A percentile compares a stretch with the other conserved stretches of the same genome.
phyloP scores from a whole-genome alignment of 2,329 filamentous ascomycete species.

The Pestalotiopsis sp. region DNA sequence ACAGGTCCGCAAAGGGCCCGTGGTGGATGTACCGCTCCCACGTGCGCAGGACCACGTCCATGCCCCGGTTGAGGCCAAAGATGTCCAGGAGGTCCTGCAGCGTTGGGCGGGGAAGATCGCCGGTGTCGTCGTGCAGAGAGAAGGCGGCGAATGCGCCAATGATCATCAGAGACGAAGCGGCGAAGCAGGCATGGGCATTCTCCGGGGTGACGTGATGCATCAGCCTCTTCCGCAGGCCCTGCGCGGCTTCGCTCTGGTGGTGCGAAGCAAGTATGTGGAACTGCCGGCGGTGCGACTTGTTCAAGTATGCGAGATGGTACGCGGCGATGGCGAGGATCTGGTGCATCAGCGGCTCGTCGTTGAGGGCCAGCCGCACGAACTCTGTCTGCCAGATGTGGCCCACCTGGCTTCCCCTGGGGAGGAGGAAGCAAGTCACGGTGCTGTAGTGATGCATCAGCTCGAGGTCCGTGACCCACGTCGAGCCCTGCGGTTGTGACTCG shows the following conservation, averaged over 20 bases:
- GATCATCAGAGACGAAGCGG: conserved; percentile 32
- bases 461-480: conserved; percentile 22
- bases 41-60: conserved; percentile 30
- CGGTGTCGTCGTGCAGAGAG: conserved; percentile 16
- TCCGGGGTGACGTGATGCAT: conserved; percentile 25
- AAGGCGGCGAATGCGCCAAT: conserved; percentile 34
- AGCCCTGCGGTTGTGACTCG: background rate
- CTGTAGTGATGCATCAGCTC: conserved; percentile 12
- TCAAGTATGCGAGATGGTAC: conserved; percentile 15
- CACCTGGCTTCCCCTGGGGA: conserved; percentile 1
- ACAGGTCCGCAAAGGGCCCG: conserved; percentile 24
- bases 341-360: background rate
- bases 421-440: background rate
- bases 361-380: background rate
- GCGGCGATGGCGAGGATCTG: conserved; percentile 5
- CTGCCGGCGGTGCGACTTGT: conserved; percentile 24
- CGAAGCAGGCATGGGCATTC: conserved; percentile 36
- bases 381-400: conserved; percentile 3
- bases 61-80: conserved; percentile 32
- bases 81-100: conserved; percentile 36
- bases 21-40: conserved; percentile 22
- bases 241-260: conserved; percentile 34
- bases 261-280: conserved; percentile 32
- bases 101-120: conserved; percentile 16
- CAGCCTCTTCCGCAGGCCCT: conserved; percentile 30